Conservation (phyloP, 805 yeast species). For the Blastobotrys chiropterorum region DNA sequence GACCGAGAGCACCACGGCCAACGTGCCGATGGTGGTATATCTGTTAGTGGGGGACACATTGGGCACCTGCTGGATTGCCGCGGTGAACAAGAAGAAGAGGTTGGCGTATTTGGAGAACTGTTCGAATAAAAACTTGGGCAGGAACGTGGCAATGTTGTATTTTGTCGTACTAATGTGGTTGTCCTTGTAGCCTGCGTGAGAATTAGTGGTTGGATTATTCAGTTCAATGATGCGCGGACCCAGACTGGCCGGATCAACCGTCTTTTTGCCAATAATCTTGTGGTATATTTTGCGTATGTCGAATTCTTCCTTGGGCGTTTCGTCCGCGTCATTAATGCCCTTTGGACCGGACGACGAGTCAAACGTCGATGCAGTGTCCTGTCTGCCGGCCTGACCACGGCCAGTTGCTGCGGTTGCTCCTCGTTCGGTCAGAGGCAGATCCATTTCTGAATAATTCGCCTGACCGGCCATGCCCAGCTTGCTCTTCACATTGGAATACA, state of each 20-base stretch:
- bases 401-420: constrained; percentile 8
- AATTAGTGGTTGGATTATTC: constrained; percentile 50
- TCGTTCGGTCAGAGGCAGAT: constrained; percentile 25
- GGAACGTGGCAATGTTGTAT: constrained; percentile 84
- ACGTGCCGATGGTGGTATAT: constrained; percentile 90
- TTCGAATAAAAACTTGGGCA: constrained; percentile 92
- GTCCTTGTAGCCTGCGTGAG: constrained; percentile 53
- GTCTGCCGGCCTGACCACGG: constrained; percentile 11
- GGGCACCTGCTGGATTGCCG: constrained; percentile 94
- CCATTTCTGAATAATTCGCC: constrained; percentile 27
- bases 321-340: constrained; percentile 5
- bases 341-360: neutral
- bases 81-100: constrained; percentile 85
- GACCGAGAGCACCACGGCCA: constrained; percentile 74
- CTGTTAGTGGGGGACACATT: constrained; percentile 93
- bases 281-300: constrained; percentile 31
- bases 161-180: constrained; percentile 94
- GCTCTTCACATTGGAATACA: constrained; percentile 22
- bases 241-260: constrained; percentile 25
- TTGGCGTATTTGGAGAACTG: constrained; percentile 97
- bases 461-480: constrained; percentile 20
- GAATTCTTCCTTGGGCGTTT: constrained; percentile 23
- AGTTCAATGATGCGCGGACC: constrained; percentile 63
- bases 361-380: constrained; percentile 1
- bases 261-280: constrained; percentile 24